Conservation (phyloP, 2,329 filamentous ascomycete genomes). For the Pyrenochaeta sp. region DNA sequence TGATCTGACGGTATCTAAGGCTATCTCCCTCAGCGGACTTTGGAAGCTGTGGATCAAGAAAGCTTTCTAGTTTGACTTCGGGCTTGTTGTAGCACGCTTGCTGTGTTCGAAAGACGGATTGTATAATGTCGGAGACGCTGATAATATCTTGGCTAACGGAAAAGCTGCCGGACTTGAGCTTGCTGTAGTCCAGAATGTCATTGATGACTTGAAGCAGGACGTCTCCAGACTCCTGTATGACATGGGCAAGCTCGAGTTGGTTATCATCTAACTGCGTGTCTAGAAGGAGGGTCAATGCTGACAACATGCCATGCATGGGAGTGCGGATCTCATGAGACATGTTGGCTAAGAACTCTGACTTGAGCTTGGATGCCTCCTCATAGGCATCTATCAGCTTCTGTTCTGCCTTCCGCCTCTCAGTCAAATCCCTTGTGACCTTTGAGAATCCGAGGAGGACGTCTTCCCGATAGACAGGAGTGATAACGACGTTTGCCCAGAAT, state of each 20-base stretch:
- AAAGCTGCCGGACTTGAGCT: slow-evolving; percentile 67
- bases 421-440: slow-evolving; percentile 67
- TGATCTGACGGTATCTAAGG: slow-evolving; percentile 67
- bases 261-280: slow-evolving; percentile 62
- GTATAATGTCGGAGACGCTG: slow-evolving; percentile 56
- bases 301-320: slow-evolving; percentile 69
- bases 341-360: slow-evolving; percentile 69
- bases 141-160: slow-evolving; percentile 64
- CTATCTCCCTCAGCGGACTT: slow-evolving; percentile 64
- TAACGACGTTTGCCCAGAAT: slow-evolving; percentile 69
- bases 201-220: slow-evolving; percentile 70
- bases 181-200: slow-evolving; percentile 73
- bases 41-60: slow-evolving; percentile 59
- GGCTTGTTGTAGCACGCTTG: slow-evolving; percentile 58
- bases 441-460: slow-evolving; percentile 65
- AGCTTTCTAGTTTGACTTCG: slow-evolving; percentile 57
- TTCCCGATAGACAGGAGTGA: slow-evolving; percentile 64
- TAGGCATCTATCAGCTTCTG: slow-evolving; percentile 64
- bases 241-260: slow-evolving; percentile 64
- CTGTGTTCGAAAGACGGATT: slow-evolving; percentile 61
- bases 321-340: slow-evolving; percentile 72
- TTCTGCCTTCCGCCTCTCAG: slow-evolving; percentile 64
- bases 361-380: slow-evolving; percentile 69
- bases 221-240: slow-evolving; percentile 68
- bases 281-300: slow-evolving; percentile 65